Base-by-base conservation (phyloP, 2,329 filamentous ascomycete species). In the Truncatella angustata region DNA sequence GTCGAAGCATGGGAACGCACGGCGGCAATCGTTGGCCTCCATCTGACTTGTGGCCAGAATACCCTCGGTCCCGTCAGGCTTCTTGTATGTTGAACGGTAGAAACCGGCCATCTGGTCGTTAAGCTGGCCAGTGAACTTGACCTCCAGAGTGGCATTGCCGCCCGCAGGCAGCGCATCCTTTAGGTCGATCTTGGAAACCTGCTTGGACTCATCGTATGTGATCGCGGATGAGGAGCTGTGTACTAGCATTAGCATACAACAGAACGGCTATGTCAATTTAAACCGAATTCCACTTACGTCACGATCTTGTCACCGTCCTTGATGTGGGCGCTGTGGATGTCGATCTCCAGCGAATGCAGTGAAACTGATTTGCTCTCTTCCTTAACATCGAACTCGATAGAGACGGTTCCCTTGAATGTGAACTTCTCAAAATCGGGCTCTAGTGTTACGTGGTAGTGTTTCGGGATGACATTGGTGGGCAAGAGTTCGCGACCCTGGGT, bases 101-200 rank as follows among this genome's bases (percentile, higher is more conserved):
- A 97, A 97, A 44, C 93, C 93, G 45, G 92, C 92, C 91, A 97
- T 96, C 74, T 92, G 91, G 71, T 94, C 89, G 70, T 95, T 95
- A 57, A 96, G 75, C 50, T 80, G 81, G 48, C 90, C 90, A 11
- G 82, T 87, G 73, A 91, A 95, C 60, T 81, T 86, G 63, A 91
- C 83, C 65, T 86, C 85, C 56, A 95, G 73, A 72, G 86, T 85
- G 18, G 88, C 90, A 76, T 91, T 92, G 64, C 82, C 80, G 21
- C 89, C 91, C 56, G 88, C 87, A 20, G 83, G 71, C 55, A 97
- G 77, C 43, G 78, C 79, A 67, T 91, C 80, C 59, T 85, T 80
- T 66, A 97, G 91, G 60, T 84, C 83, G 68, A 97, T 80, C 64
- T 85, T 95, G 55, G 88, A 91, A 24, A 87, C 87, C 72, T 97